Percentiles rank a stretch among this genome's conserved stretches.
phyloP scores from a whole-genome alignment of 2,329 filamentous ascomycete species.

The Penicillium sp. region DNA sequence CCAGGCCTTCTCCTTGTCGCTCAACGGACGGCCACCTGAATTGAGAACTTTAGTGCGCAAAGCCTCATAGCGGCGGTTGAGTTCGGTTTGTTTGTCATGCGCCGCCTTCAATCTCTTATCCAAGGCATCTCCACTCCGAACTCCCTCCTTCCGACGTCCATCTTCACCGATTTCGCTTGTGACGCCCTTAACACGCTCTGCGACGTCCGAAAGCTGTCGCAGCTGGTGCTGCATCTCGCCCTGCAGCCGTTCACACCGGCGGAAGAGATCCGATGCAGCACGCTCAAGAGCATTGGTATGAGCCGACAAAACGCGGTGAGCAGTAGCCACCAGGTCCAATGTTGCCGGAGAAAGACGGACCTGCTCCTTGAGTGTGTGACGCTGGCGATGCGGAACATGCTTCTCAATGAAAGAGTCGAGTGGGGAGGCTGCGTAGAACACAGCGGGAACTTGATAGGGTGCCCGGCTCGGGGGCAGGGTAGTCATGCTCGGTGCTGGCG shows the following conservation, averaged over 20 bases:
- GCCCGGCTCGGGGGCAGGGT: conserved; percentile 38
- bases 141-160: conserved; percentile 34
- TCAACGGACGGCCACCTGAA: conserved; percentile 47
- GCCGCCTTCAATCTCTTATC: conserved; percentile 45
- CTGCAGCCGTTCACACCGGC: conserved; percentile 51
- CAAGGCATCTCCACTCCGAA: conserved; percentile 36
- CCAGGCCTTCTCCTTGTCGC: conserved; percentile 50
- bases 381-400: conserved; percentile 45
- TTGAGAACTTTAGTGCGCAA: conserved; percentile 47
- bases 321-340: conserved; percentile 49
- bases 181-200: conserved; percentile 48
- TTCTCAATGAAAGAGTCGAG: conserved; percentile 46
- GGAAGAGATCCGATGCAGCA: conserved; percentile 55
- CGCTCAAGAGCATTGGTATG: conserved; percentile 50
- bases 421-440: conserved; percentile 43
- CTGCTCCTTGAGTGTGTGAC: conserved; percentile 46
- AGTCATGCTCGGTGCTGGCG: conserved; percentile 23
- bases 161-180: conserved; percentile 42
- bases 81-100: conserved; percentile 41
- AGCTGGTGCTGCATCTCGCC: conserved; percentile 52
- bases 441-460: conserved; percentile 45
- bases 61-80: conserved; percentile 46
- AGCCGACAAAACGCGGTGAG: conserved; percentile 49
- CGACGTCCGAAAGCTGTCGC: conserved; percentile 47
- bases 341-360: conserved; percentile 52